phyloP scores from a whole-genome alignment of 495 filamentous ascomycete genomes.

The Usnea hakonensis region DNA sequence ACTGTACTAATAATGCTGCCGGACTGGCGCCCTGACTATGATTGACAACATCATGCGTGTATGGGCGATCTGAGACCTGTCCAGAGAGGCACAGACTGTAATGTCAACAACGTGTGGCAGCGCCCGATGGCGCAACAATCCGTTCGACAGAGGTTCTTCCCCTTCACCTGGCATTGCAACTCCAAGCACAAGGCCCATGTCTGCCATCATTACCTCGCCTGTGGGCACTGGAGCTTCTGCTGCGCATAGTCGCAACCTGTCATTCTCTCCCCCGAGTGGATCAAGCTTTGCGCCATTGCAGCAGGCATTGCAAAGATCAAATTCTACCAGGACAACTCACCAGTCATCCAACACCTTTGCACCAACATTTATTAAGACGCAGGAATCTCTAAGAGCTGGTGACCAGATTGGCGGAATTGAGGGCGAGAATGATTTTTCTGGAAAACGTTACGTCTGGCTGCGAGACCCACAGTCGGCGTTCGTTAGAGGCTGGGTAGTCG shows the following conservation, averaged over 20 bases:
- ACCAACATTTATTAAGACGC: slow-evolving; percentile 85
- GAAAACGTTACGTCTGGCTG: slow-evolving; percentile 98
- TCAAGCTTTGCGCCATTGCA: slow-evolving; percentile 27
- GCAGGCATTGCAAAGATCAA: slow-evolving; percentile 47
- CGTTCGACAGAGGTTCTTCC: slow-evolving; percentile 58
- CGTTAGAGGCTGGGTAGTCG: slow-evolving; percentile 81
- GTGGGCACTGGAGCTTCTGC: slow-evolving; percentile 32
- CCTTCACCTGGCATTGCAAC: slow-evolving; percentile 52
- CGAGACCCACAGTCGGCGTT: slow-evolving; percentile 81
- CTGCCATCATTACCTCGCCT: slow-evolving; percentile 57
- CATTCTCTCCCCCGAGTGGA: slow-evolving; percentile 42
- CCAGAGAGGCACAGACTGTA: not conserved
- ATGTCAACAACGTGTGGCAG: slow-evolving; percentile 30
- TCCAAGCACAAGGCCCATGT: slow-evolving; percentile 58
- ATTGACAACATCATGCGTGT: not conserved
- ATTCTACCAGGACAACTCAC: slow-evolving; percentile 50
- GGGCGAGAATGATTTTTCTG: slow-evolving; percentile 96
- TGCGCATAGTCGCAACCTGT: slow-evolving; percentile 50
- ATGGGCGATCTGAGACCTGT: not conserved
- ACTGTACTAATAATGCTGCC: no score
- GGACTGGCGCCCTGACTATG: no score
- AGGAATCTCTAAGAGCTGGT: slow-evolving; percentile 56
- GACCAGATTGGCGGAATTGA: slow-evolving; percentile 73
- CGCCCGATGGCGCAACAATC: slow-evolving; percentile 63
- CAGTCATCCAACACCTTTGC: slow-evolving; percentile 73